Evolutionary conservation across 1,139 yeast species (phyloP), one percentile per base, ranked within the genome.

Genomic region (Kodamaea sp.): DNA sequence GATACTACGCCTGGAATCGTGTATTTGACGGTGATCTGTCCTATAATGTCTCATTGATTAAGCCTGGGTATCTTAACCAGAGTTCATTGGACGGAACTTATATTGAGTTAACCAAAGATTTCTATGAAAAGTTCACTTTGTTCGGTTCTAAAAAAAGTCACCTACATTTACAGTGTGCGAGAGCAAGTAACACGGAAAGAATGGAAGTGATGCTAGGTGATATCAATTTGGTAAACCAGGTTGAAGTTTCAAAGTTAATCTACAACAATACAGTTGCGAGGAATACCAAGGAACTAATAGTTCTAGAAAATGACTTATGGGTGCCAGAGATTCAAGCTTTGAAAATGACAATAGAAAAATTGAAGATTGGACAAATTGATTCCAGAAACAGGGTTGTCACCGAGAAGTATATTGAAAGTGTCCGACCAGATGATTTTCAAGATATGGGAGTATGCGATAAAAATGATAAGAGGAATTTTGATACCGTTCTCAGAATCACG

Each of bases 11-110:
- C 4, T 64, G 68, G 65, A 53, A 54, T 26, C 51, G 56, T 22
- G 47, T 74, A 3, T 77, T 74, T 43, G 61, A 59, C 24, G 52
- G 73, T 2, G 79, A 77, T 42, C 36, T 50, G 26, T 42, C 50
- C 9, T 75, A 55, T 48, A 32, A 36, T 7, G 36, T 49, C 2
- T 61, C 73, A 1, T 53, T 77, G 11, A 45, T 55, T 1, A 53
- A 59, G 35, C 82, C 82, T 1, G 13, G 24, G 3, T 55, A 70
- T 40, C 40, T 63, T 15, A 36, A 42, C 10, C 29, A 41, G n/a
- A 44, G 54, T 3, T 28, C 44, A 4, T 40, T 53, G 15, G 60
- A 58, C 34, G 60, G 59, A 4, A 50, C 58, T 35, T 50, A 51
- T 29, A 55, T 70, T 4, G 76, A 70, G 44, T 44, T 69, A 19